Evolutionary conservation across 371 early-diverging fungal species (phyloP).

Genomic region (Blakeslea trispora): DNA sequence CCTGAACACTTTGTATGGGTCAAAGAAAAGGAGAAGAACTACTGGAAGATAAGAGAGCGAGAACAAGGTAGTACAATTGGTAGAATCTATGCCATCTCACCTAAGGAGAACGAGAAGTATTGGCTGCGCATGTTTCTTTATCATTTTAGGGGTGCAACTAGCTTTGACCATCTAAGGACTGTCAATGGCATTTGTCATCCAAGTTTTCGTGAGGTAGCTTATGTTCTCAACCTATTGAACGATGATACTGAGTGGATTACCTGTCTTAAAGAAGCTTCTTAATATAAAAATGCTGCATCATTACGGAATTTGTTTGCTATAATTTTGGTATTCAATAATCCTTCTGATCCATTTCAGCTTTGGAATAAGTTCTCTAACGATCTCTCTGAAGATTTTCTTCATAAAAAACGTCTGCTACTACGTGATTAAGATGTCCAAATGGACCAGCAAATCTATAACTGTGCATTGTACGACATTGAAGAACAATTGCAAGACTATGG

Average conservation of each 20-base stretch:
- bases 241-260: slow-evolving; percentile 21
- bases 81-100: slow-evolving; percentile 20
- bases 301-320: slow-evolving; percentile 24
- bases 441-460: background rate
- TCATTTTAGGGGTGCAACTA: slow-evolving; percentile 15
- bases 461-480: background rate
- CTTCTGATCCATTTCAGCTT: slow-evolving; percentile 7
- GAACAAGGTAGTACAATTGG: slow-evolving; percentile 21
- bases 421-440: background rate
- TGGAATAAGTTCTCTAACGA: background rate
- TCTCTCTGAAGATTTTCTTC: slow-evolving; percentile 6
- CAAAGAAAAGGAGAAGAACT: no score
- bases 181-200: slow-evolving; percentile 4
- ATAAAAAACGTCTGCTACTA: background rate
- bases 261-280: slow-evolving; percentile 20
- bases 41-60: slow-evolving; percentile 1
- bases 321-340: background rate
- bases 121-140: slow-evolving; percentile 22
- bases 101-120: slow-evolving; percentile 23
- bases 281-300: background rate
- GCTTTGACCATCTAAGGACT: slow-evolving; percentile 18
- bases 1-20: slow-evolving; percentile 1
- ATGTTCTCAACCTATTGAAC: slow-evolving; percentile 9
- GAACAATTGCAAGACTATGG: background rate
- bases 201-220: slow-evolving; percentile 12